Conservation (phyloP, 768 basidiomycete genomes). For the Amanita pallidorosea region DNA sequence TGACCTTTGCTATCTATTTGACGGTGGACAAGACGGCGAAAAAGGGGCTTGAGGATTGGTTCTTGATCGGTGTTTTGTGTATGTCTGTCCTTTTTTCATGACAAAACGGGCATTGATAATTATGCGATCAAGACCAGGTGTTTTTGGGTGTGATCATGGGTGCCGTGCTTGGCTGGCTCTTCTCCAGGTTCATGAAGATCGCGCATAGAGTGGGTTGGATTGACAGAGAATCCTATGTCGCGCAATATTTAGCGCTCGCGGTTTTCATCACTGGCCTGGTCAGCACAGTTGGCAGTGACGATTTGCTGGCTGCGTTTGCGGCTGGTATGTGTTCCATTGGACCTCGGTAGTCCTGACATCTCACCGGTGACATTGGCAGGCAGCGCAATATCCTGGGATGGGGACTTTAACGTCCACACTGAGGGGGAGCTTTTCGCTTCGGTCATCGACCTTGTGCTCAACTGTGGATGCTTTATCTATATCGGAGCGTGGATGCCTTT, state of each 20-base stretch:
- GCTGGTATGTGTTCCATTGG: constrained; percentile 35
- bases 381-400: constrained; percentile 88
- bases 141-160: constrained; percentile 1
- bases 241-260: constrained; percentile 69
- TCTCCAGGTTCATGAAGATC: constrained; percentile 15
- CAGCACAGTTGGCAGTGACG: constrained; percentile 74
- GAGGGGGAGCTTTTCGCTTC: constrained; percentile 84
- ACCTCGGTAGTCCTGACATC: neutral
- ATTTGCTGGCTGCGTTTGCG: constrained; percentile 83
- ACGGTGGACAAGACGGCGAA: constrained; percentile 53
- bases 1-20: constrained; percentile 79
- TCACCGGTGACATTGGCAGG: constrained; percentile 29
- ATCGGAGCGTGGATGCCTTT: constrained; percentile 86
- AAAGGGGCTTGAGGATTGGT: constrained; percentile 73
- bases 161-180: neutral
- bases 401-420: constrained; percentile 66
- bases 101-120: neutral
- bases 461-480: constrained; percentile 74
- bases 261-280: constrained; percentile 73
- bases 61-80: constrained; percentile 80
- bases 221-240: constrained; percentile 79
- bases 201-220: constrained; percentile 54
- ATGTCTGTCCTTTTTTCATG: constrained; percentile 19
- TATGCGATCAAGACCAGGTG: constrained; percentile 1
- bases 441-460: constrained; percentile 81